phyloP scores from a whole-genome alignment of 345 rosid species.

The Brassica cretica region DNA sequence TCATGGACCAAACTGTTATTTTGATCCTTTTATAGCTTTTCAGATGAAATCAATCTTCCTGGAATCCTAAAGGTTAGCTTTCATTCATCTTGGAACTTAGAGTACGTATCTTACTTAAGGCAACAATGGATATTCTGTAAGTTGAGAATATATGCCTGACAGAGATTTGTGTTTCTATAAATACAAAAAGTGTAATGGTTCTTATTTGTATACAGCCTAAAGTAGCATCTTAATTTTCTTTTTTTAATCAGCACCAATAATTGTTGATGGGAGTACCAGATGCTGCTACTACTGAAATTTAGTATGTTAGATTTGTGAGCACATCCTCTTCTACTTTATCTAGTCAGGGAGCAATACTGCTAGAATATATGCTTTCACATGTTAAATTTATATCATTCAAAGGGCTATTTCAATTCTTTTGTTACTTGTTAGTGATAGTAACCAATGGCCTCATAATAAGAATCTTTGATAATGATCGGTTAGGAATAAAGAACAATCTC shows the following conservation, averaged over 20 bases:
- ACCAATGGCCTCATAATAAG: constrained; percentile 32
- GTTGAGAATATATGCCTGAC: constrained; percentile 32
- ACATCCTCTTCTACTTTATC: constrained; percentile 38
- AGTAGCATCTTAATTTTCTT: neutral
- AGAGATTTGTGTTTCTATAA: constrained; percentile 18
- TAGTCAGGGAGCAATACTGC: constrained; percentile 40
- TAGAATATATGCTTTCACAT: constrained; percentile 40
- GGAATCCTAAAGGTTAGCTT: constrained; percentile 34
- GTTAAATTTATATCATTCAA: constrained; percentile 6
- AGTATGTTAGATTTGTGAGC: constrained; percentile 6
- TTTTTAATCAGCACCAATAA: constrained; percentile 7
- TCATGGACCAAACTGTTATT: constrained; percentile 67
- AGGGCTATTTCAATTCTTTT: neutral
- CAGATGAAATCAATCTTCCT: constrained; percentile 17
- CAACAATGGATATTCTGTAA: constrained; percentile 23
- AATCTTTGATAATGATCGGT: constrained; percentile 25
- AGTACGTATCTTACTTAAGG: constrained; percentile 8
- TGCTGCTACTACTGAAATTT: constrained; percentile 15
- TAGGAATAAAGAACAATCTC: constrained; percentile 32
- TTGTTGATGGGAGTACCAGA: constrained; percentile 32
- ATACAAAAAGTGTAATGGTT: constrained; percentile 17
- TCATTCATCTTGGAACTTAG: constrained; percentile 20
- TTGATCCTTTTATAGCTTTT: constrained; percentile 1
- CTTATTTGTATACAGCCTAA: constrained; percentile 18
- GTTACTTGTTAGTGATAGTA: constrained; percentile 16